These are phyloP conservation scores for Penicillium alfredii DNA, from an alignment of 495 filamentous ascomycete species.

Conservation along the genomic window DNA sequence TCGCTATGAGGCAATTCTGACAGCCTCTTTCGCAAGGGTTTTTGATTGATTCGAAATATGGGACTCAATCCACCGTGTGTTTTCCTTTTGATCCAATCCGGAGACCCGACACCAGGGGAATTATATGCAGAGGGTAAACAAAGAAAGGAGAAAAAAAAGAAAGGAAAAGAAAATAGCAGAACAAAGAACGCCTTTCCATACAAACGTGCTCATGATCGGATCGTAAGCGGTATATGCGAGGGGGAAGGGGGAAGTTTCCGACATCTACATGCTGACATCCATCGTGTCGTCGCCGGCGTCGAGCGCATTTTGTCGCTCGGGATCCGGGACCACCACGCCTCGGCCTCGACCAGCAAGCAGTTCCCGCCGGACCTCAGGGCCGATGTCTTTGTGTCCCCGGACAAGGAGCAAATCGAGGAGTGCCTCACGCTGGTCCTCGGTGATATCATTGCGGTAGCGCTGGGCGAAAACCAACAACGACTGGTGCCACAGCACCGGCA, in stretches of 20 bases:
- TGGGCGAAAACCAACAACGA: constrained; percentile 85
- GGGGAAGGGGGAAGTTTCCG: constrained; percentile 1
- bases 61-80: constrained; percentile 1
- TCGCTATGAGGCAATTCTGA: no score
- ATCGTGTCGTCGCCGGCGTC: constrained; percentile 88
- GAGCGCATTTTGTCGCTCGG: constrained; percentile 47
- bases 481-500: constrained; percentile 90
- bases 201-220: constrained; percentile 29
- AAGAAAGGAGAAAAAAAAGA: constrained; percentile 13
- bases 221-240: constrained; percentile 26
- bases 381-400: constrained; percentile 82
- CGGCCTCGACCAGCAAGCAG: constrained; percentile 82
- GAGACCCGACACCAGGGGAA: constrained; percentile 24
- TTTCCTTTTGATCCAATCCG: constrained; percentile 7
- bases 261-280: constrained; percentile 50
- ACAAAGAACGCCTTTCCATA: constrained; percentile 31
- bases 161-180: no score
- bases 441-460: constrained; percentile 87
- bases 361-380: constrained; percentile 87
- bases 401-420: constrained; percentile 82
- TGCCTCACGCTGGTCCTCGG: constrained; percentile 88
- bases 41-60: no score
- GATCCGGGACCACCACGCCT: constrained; percentile 61
- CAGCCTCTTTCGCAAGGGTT: no score
- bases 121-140: constrained; percentile 24